Evolutionary conservation across 2,329 filamentous ascomycete species (phyloP), one percentile per base, ranked within the genome.

Genomic region (Trichoderma gracile): DNA sequence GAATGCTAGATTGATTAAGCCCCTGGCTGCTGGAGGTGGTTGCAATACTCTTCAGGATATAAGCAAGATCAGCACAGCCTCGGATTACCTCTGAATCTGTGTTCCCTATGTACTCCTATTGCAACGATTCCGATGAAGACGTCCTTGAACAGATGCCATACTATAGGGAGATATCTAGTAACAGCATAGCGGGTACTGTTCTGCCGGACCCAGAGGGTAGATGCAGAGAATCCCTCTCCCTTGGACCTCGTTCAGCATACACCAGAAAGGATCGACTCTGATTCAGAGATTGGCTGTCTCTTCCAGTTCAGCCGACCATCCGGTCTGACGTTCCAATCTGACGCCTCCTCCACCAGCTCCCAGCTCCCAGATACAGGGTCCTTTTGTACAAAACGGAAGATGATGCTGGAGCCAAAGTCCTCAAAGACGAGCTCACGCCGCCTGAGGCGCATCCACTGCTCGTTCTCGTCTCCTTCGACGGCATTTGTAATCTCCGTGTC

Each of bases 391-490:
- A 73, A 78, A 3, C 78, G 72, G 54, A 77, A 78, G 57, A 79
- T 74, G 27, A 79, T 73, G 19, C 70, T 75, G 15, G 70, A 70
- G 0, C 76, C 76, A 19, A 77, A 71, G 30, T 78, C 76, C 64
- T 77, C 76, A 65, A 79, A 78, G 6, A 78, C 71, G 1, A 78
- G 65, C 60, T 80, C 77, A 25, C 78, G 69, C 30, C 76, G 68
- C 49, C 75, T 68, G 38, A 80, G 70, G n/a, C 74, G 72, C 15
- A 77, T 40, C 78, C 77, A 80, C 65, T 78, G 77, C n/a, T 75
- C 72, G 10, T 73, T 58, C 15, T 75, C 71, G 10, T 68, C 67
- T 2, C 74, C 78, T 17, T 78, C 76, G 12, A 56, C 64, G 3
- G 68, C 68, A 56, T 75, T 75, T 27, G 72, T 69, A 0, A 57